Evolutionary conservation across 2,329 filamentous ascomycete species (phyloP), one percentile per base, ranked within the genome.

Genomic region (Colletotrichum sublineola): DNA sequence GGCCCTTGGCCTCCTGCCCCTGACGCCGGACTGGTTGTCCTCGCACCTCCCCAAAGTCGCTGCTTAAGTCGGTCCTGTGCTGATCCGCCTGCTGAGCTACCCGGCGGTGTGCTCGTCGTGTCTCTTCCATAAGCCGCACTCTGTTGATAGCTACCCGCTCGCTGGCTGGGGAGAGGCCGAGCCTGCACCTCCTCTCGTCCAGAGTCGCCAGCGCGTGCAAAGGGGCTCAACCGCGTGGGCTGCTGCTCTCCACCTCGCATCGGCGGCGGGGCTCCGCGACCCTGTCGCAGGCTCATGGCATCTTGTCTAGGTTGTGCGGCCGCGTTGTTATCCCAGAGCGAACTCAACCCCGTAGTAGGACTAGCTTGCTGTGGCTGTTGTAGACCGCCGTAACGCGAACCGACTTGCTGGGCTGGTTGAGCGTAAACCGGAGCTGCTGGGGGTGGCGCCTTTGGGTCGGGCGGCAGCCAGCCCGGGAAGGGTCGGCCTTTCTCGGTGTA

Each of bases 11-110:
- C 76, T 50, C 76, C 74, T 48, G 74, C 74, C 31, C 77, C 77
- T 24, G 81, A 79, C 33, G 83, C 83, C 11, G 90, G 89, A 75
- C 90, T 92, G 60, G 85, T 84, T 55, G 88, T 88, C 75, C 88
- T 86, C 31, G 88, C 82, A 6, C 86, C 86, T 40, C 89, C 88
- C 87, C 94, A 94, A 57, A 97, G 83, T 74, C 94, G 86, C 77
- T 95, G 94, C 79, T 94, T 94, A 76, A 98, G 84, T 76, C 94
- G 87, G 77, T 97, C 94, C 83, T 97, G 94, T 63, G 94, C 94
- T 29, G 91, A 90, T 44, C 86, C 86, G 3, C 86, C 84, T 50
- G 78, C 78, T 62, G 82, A 76, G 62, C 79, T 80, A 44, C 71
- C 77, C 82, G 79, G 78, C 79, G 71, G 71, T 63, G 71, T 73